phyloP scores from a whole-genome alignment of 1,284 basidiomycete species.

The Apiotrichum mycotoxinovorans region DNA sequence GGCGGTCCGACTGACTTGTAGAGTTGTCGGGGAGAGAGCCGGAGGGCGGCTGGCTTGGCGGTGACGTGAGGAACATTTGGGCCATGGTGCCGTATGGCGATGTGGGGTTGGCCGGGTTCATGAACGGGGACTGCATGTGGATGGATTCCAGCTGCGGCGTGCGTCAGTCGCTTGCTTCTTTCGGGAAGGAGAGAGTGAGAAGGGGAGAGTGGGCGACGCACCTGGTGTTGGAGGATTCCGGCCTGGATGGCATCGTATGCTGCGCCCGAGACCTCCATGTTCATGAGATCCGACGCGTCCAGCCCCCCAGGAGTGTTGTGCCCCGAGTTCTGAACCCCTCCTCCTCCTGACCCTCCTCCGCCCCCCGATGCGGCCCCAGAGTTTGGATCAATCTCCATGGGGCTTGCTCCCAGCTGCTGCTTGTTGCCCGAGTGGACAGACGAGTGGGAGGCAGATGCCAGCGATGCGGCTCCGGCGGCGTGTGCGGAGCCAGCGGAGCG shows the following conservation, averaged over 20 bases:
- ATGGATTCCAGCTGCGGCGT: conserved; percentile 44
- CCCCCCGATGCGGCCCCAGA: no score
- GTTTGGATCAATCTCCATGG: conserved; percentile 3
- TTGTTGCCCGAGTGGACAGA: neutral
- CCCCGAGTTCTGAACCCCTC: neutral
- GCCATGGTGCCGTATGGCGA: conserved; percentile 34
- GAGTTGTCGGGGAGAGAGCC: conserved; percentile 1
- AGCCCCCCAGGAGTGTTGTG: conserved; percentile 5
- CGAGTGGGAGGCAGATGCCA: neutral
- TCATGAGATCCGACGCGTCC: conserved; percentile 6
- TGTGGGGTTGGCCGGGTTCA: conserved; percentile 34
- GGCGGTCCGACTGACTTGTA: conserved; percentile 8
- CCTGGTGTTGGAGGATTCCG: conserved; percentile 23
- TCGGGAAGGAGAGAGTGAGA: neutral
- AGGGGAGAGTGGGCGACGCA: conserved; percentile 2
- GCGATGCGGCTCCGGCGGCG: neutral
- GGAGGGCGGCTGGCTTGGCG: conserved; percentile 11
- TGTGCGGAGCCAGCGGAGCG: neutral
- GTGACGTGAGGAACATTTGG: conserved; percentile 39
- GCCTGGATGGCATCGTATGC: conserved; percentile 23
- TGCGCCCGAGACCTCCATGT: conserved; percentile 7
- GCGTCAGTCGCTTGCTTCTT: conserved; percentile 5
- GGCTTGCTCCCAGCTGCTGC: neutral
- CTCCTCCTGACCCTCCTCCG: neutral
- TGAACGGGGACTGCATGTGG: conserved; percentile 50